These are phyloP conservation scores for Candida boleticola DNA, from an alignment of 805 yeast species.

Conservation along the genomic window DNA sequence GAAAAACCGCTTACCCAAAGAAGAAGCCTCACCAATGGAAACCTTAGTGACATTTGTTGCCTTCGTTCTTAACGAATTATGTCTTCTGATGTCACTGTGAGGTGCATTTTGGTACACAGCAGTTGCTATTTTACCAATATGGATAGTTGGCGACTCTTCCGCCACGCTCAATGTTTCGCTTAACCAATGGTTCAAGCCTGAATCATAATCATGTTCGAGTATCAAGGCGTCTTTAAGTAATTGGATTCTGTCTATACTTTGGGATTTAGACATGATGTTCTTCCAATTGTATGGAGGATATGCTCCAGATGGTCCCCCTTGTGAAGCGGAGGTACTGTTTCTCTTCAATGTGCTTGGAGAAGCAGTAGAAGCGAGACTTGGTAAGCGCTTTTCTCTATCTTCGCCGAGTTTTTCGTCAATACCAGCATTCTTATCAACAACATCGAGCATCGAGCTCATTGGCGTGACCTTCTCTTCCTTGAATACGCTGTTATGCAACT, in stretches of 20 bases:
- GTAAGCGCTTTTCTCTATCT: neutral
- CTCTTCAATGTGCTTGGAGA: neutral
- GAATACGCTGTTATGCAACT: constrained; percentile 19
- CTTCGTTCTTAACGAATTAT: constrained; percentile 45
- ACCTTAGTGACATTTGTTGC: constrained; percentile 50
- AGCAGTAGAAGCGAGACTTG: neutral
- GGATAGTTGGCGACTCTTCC: constrained; percentile 32
- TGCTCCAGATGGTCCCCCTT: neutral
- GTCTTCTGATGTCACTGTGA: constrained; percentile 52
- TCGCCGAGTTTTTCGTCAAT: neutral
- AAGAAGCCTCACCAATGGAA: constrained; percentile 48
- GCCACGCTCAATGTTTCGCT: constrained; percentile 41
- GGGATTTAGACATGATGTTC: constrained; percentile 36
- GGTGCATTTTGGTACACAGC: constrained; percentile 67
- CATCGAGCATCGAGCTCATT: constrained; percentile 10
- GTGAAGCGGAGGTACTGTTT: neutral
- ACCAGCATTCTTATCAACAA: neutral
- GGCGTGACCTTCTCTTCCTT: constrained; percentile 29
- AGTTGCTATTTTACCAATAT: constrained; percentile 54
- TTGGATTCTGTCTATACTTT: constrained; percentile 40
- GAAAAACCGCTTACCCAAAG: constrained; percentile 53
- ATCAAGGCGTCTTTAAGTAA: constrained; percentile 42
- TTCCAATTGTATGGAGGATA: constrained; percentile 43
- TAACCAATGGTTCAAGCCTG: constrained; percentile 62
- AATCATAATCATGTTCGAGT: constrained; percentile 45